A percentile compares a stretch with the other conserved stretches of the same genome.
These are phyloP conservation scores for Nothophoma quercina DNA, from an alignment of 2,329 filamentous ascomycete genomes.

Conservation along the genomic window DNA sequence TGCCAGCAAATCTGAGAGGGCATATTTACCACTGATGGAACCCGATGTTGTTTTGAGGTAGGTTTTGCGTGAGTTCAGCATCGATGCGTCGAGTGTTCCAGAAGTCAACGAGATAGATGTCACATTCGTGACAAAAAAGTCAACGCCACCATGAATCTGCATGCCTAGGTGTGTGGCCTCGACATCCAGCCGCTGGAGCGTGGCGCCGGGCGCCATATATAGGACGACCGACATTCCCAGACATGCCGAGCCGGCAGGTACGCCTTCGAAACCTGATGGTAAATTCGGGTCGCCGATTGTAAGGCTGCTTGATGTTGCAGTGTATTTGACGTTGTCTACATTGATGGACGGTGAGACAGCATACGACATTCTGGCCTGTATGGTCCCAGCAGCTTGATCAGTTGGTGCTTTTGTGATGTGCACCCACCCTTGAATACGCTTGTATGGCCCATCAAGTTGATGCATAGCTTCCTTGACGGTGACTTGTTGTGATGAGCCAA, in stretches of 20 bases:
- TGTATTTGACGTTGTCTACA: conserved; percentile 41
- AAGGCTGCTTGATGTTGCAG: conserved; percentile 30
- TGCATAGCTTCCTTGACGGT: conserved; percentile 41
- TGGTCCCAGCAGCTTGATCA: conserved; percentile 45
- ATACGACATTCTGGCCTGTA: conserved; percentile 48
- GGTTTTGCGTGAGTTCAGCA: conserved; percentile 50
- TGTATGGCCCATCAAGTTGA: conserved; percentile 42
- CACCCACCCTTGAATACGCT: conserved; percentile 49
- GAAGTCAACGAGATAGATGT: conserved; percentile 45
- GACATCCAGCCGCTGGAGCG: conserved; percentile 46
- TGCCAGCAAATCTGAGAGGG: conserved; percentile 51
- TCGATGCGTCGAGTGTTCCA: conserved; percentile 43
- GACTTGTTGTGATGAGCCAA: conserved; percentile 33
- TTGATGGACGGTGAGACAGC: conserved; percentile 46
- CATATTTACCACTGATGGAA: conserved; percentile 52
- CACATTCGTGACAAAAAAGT: conserved; percentile 42
- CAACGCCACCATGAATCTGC: conserved; percentile 42
- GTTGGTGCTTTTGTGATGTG: conserved; percentile 45
- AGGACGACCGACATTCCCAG: conserved; percentile 49
- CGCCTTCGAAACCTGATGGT: conserved; percentile 34
- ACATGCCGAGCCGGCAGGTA: conserved; percentile 39
- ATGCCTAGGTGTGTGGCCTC: conserved; percentile 49
- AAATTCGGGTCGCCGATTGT: conserved; percentile 37
- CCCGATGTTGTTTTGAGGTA: conserved; percentile 51
- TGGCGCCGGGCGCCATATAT: conserved; percentile 45